Evolutionary conservation across 2,329 filamentous ascomycete species (phyloP).

Genomic region (Aspergillus hiratsukae): DNA sequence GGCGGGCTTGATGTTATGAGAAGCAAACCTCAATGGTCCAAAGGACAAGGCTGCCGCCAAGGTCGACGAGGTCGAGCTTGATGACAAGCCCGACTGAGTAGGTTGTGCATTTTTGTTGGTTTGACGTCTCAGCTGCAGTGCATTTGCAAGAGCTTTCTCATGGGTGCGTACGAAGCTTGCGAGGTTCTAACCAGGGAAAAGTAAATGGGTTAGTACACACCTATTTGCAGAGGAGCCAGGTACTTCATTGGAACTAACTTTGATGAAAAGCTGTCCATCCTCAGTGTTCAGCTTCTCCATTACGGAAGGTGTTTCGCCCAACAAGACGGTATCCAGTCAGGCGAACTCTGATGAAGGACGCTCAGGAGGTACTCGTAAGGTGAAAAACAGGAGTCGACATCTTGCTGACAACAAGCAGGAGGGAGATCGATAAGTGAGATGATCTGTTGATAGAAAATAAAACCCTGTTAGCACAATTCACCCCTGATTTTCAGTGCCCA

Average conservation of each 20-base stretch:
- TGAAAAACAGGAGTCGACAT: slow-evolving; percentile 29
- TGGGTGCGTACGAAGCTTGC: slow-evolving; percentile 94
- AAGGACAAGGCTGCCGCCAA: slow-evolving; percentile 84
- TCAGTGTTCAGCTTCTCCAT: slow-evolving; percentile 49
- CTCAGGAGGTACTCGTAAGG: slow-evolving; percentile 30
- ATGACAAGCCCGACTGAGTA: slow-evolving; percentile 49
- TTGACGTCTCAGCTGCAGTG: slow-evolving; percentile 75
- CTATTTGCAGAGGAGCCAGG: not conserved
- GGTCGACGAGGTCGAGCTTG: slow-evolving; percentile 65
- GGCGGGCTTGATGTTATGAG: slow-evolving; percentile 78
- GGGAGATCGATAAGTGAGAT: slow-evolving; percentile 16
- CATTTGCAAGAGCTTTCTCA: slow-evolving; percentile 95
- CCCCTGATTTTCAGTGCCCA: not conserved
- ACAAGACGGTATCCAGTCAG: slow-evolving; percentile 26
- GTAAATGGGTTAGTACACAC: slow-evolving; percentile 4
- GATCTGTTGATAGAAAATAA: slow-evolving; percentile 15
- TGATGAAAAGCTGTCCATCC: slow-evolving; percentile 48
- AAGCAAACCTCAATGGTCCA: slow-evolving; percentile 77
- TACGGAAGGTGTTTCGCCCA: slow-evolving; percentile 26
- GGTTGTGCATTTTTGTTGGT: slow-evolving; percentile 65
- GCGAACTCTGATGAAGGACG: slow-evolving; percentile 33
- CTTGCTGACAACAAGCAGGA: slow-evolving; percentile 23
- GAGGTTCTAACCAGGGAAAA: slow-evolving; percentile 63
- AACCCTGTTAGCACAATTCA: slow-evolving; percentile 7
- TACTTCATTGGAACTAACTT: slow-evolving; percentile 28